Evolutionary conservation across 176 grass and related monocot genomes (phyloP).

Genomic region (Phoenix dactylifera): DNA sequence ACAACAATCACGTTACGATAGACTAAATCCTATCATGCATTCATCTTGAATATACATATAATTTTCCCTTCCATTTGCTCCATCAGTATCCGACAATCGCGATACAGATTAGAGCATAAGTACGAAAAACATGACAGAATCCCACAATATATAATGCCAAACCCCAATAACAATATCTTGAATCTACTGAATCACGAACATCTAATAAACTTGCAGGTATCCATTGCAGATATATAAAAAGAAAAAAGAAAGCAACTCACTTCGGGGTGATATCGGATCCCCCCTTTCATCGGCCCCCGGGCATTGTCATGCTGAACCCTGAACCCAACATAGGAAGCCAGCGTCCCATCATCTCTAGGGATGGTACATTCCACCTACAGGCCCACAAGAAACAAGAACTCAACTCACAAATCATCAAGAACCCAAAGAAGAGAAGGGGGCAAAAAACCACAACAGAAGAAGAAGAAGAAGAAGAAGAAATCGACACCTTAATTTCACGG

Average conservation of each 20-base stretch:
- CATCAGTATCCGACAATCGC: no score
- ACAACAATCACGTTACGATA: no score
- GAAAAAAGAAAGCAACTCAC: neutral
- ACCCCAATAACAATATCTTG: no score
- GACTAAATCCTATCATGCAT: no score
- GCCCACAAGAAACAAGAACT: neutral
- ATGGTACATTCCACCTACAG: slow-evolving; percentile 17
- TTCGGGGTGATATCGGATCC: slow-evolving; percentile 14
- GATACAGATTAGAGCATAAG: no score
- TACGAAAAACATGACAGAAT: no score
- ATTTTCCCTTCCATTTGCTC: no score
- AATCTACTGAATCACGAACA: no score
- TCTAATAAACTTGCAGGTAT: no score
- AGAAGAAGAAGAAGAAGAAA: neutral
- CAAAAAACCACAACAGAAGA: neutral
- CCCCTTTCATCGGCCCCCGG: slow-evolving; percentile 15
- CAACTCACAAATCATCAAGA: neutral
- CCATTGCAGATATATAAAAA: no score
- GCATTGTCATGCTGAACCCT: slow-evolving; percentile 16
- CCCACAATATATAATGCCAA: no score
- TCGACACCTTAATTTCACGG: slow-evolving; percentile 10
- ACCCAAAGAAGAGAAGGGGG: neutral
- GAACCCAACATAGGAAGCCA: slow-evolving; percentile 11
- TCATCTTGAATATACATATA: no score
- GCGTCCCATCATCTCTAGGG: slow-evolving; percentile 5